Evolutionary conservation across 1,284 basidiomycete genomes (phyloP), one percentile per base, ranked within the genome.

Genomic region (Stygiomarasmius scandens): DNA sequence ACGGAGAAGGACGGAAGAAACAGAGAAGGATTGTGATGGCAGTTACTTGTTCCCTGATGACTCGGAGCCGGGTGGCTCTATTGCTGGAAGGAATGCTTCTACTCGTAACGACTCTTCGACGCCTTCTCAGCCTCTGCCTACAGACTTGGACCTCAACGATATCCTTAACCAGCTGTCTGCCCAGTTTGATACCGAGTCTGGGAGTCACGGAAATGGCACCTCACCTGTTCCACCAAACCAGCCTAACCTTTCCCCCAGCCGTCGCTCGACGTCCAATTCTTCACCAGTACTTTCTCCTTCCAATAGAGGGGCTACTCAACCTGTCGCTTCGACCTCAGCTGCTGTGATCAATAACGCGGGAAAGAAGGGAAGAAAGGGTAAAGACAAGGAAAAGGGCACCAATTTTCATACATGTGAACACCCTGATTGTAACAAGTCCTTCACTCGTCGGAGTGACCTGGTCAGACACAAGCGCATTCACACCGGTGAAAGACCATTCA

Each of bases 401-500:
- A 72, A 75, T 58, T 63, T 74, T 11, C 83, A 85, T 63, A 82
- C 72, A 53, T 85, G 75, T 75, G 88, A 84, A 58, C 77, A 84
- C 61, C 86, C 86, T 34, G 77, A 85, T 51, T 93, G 90, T 65
- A 77, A 78, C 61, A 93, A 93, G 73, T 77, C 83, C 4, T 93
- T 93, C 68, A 87, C 85, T 38, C 83, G 90, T 36, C 80, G 84
- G 58, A 92, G 90, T 66, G 90, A 93, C 67, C 76, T 92, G 51
- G 79, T 81, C 41, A 84, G 91, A 43, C 92, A 95, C 69, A 88
- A 86, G 78, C 84, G 92, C 52, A 94, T 94, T 74, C 93, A 95
- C 68, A 94, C 93, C 0, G 93, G 93, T 27, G 93, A 95, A 71
- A 84, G 92, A 50, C 93, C 93, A 2, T 95, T 90, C 69, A 73